phyloP scores from a whole-genome alignment of 2,329 filamentous ascomycete species.

The Venturia effusa region DNA sequence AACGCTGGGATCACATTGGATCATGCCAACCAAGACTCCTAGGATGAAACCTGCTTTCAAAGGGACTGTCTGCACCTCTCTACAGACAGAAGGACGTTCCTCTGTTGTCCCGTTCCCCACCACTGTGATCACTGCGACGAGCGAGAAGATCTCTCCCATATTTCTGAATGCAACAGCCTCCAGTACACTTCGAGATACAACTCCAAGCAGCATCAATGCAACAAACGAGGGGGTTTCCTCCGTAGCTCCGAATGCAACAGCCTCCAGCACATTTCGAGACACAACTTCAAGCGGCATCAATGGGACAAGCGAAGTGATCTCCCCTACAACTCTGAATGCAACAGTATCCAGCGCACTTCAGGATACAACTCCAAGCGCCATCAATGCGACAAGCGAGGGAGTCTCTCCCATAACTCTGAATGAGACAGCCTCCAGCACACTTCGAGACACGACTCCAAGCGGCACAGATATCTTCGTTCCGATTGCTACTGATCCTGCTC shows the following conservation, averaged over 20 bases:
- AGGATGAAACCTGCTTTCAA: not conserved
- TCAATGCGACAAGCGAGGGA: too few relatives aligned
- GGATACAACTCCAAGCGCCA: too few relatives aligned
- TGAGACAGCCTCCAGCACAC: not conserved
- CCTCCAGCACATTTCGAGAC: not conserved
- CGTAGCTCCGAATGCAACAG: not conserved
- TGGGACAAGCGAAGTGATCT: not conserved
- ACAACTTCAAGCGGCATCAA: not conserved
- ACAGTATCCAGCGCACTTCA: not conserved
- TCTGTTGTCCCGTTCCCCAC: not conserved
- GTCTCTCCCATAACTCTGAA: not conserved
- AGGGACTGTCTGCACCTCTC: not conserved
- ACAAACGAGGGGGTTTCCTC: too few relatives aligned
- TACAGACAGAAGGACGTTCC: not conserved
- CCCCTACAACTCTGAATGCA: not conserved
- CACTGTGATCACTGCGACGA: not conserved
- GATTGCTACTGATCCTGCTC: not conserved
- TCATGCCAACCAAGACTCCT: not conserved
- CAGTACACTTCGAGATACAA: not conserved
- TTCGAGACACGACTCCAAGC: not conserved
- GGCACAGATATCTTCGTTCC: slow-evolving; percentile 3
- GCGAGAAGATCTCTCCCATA: not conserved
- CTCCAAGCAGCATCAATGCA: not conserved
- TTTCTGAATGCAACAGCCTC: not conserved
- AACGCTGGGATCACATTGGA: not conserved